Evolutionary conservation across 768 basidiomycete species (phyloP).

Genomic region (Russula abietina): DNA sequence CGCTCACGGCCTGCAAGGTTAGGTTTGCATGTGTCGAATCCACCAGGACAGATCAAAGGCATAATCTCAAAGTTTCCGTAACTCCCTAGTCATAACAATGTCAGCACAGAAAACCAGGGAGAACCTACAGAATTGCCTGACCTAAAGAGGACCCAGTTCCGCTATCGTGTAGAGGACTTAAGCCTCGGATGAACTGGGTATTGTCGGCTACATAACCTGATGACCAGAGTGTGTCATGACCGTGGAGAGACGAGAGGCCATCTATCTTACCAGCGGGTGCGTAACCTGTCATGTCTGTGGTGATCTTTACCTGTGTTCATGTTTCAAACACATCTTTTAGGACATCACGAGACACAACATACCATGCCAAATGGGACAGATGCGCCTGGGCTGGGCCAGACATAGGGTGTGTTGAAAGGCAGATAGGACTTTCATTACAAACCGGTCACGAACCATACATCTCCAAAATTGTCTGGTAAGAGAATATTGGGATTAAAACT

Average conservation of each 20-base stretch:
- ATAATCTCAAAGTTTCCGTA: slow-evolving; percentile 66
- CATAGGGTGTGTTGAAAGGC: background rate
- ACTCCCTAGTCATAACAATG: slow-evolving; percentile 33
- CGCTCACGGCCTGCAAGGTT: slow-evolving; percentile 49
- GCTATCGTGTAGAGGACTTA: slow-evolving; percentile 64
- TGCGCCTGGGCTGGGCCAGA: slow-evolving; percentile 51
- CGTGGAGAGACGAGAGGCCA: background rate
- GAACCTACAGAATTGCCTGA: slow-evolving; percentile 22
- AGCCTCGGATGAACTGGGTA: slow-evolving; percentile 51
- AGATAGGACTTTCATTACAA: background rate
- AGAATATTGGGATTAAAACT: background rate
- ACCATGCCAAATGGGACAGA: slow-evolving; percentile 72
- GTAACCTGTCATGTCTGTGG: slow-evolving; percentile 66
- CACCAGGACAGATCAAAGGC: slow-evolving; percentile 56
- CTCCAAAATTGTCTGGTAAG: slow-evolving; percentile 51
- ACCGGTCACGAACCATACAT: slow-evolving; percentile 53
- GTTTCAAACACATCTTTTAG: background rate
- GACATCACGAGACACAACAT: slow-evolving; percentile 17
- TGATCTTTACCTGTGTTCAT: slow-evolving; percentile 53
- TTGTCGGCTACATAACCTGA: slow-evolving; percentile 58
- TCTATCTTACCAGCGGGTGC: slow-evolving; percentile 53
- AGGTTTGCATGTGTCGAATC: slow-evolving; percentile 60
- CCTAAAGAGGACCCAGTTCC: slow-evolving; percentile 64
- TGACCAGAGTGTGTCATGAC: background rate
- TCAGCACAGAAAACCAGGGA: background rate